Conservation (phyloP, 192 early-diverging fungal species). For the Dispira simplex region DNA sequence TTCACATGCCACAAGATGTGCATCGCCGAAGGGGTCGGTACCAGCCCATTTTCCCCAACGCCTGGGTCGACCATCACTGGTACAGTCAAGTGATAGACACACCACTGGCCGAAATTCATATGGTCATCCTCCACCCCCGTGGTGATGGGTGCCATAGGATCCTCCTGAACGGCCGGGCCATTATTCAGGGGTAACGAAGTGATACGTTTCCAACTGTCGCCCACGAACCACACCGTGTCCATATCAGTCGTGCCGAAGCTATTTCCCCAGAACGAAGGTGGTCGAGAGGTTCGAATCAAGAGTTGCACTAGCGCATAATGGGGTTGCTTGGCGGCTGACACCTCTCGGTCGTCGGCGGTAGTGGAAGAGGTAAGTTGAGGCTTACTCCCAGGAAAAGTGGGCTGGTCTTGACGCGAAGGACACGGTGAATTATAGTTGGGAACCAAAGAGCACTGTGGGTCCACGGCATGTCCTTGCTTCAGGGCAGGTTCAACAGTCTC, state of each 20-base stretch:
- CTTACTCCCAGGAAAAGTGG: no score
- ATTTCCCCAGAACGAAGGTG: no score
- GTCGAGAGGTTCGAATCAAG: no score
- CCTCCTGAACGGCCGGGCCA: neutral
- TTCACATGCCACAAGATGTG: neutral
- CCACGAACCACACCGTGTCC: neutral
- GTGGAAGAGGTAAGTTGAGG: no score
- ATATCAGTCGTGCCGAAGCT: no score
- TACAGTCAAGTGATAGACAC: neutral
- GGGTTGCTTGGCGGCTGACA: no score
- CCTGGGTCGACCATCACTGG: neutral
- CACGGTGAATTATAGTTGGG: no score
- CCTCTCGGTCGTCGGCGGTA: no score
- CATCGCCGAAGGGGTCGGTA: neutral
- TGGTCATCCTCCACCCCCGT: neutral
- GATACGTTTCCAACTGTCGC: constrained; percentile 1
- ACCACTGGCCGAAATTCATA: neutral
- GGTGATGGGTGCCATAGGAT: neutral
- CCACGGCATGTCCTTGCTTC: neutral
- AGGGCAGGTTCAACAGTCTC: no score
- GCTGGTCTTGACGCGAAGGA: no score
- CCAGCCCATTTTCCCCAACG: neutral
- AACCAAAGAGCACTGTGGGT: no score
- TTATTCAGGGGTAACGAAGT: neutral
- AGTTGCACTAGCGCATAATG: no score